These are phyloP conservation scores for Mortierella sp. DNA, from an alignment of 371 early-diverging fungal genomes.

Conservation along the genomic window DNA sequence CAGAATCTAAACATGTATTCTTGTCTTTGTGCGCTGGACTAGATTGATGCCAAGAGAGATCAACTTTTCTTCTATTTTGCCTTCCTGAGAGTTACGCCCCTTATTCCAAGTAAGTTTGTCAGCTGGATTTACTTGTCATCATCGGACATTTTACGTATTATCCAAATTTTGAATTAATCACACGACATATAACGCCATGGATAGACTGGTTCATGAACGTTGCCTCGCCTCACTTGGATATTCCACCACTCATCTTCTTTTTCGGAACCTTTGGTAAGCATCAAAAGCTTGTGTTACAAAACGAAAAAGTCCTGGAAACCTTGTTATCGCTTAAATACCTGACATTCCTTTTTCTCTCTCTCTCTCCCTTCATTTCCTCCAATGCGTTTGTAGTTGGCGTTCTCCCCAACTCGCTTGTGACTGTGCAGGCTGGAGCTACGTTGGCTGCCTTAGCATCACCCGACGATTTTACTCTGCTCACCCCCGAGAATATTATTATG, in stretches of 20 bases:
- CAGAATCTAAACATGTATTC: not conserved
- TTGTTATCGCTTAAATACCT: not conserved
- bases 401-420: conserved; percentile 67
- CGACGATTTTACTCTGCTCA: conserved; percentile 56
- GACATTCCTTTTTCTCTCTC: not conserved
- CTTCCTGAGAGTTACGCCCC: conserved; percentile 51
- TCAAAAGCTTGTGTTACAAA: not conserved
- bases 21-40: not conserved
- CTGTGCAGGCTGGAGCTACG: conserved; percentile 73
- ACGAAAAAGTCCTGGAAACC: not conserved
- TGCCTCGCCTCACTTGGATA: conserved; percentile 72
- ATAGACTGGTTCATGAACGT: conserved; percentile 73
- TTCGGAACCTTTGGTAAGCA: conserved; percentile 68
- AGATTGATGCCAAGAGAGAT: conserved; percentile 50
- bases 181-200: not conserved
- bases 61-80: conserved; percentile 54
- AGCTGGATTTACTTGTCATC: conserved; percentile 27
- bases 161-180: not conserved
- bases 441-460: conserved; percentile 69
- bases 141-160: not conserved
- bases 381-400: conserved; percentile 56
- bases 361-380: not conserved
- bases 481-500: conserved; percentile 55
- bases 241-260: conserved; percentile 66
- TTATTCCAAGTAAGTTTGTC: conserved; percentile 42